A percentile compares a stretch with the other conserved stretches of the same genome.
These are phyloP conservation scores for Lolium rigidum DNA, from an alignment of 176 grass and related monocot species.

Conservation along the genomic window DNA sequence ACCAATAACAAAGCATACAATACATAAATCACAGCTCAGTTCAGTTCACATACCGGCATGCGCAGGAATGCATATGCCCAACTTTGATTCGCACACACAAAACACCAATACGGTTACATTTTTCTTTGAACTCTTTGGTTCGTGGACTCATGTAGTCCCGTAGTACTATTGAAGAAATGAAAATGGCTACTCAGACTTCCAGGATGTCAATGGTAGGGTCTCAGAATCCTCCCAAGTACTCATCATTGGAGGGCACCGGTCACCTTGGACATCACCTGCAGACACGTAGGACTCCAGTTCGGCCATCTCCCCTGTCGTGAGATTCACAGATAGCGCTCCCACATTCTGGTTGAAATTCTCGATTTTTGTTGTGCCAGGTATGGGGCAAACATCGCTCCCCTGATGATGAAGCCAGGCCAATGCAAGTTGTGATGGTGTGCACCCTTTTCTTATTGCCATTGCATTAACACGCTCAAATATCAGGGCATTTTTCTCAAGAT, in stretches of 20 bases:
- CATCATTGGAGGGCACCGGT: background rate
- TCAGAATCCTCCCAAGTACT: conserved; percentile 48
- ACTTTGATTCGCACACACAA: too few relatives aligned
- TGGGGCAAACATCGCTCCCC: too few relatives aligned
- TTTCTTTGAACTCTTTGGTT: too few relatives aligned
- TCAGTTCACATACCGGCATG: background rate
- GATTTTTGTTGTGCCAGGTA: too few relatives aligned
- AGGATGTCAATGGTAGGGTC: conserved; percentile 11
- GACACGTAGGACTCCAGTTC: conserved; percentile 45
- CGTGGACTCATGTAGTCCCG: background rate
- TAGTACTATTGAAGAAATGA: background rate
- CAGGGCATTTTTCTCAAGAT: conserved; percentile 42
- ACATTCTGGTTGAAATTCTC: conserved; percentile 55
- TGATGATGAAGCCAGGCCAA: too few relatives aligned
- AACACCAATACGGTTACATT: too few relatives aligned
- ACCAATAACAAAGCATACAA: background rate
- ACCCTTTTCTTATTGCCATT: conserved; percentile 51
- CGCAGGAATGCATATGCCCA: background rate
- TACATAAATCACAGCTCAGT: background rate
- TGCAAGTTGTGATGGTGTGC: too few relatives aligned
- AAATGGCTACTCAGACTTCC: background rate
- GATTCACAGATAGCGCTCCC: conserved; percentile 28
- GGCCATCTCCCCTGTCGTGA: conserved; percentile 42
- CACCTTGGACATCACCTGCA: conserved; percentile 24
- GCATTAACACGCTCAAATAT: conserved; percentile 45